Percentiles rank a stretch among this genome's conserved stretches.
These are phyloP conservation scores for Phoenix roebelenii DNA, from an alignment of 176 grass and related monocot genomes.

Conservation along the genomic window DNA sequence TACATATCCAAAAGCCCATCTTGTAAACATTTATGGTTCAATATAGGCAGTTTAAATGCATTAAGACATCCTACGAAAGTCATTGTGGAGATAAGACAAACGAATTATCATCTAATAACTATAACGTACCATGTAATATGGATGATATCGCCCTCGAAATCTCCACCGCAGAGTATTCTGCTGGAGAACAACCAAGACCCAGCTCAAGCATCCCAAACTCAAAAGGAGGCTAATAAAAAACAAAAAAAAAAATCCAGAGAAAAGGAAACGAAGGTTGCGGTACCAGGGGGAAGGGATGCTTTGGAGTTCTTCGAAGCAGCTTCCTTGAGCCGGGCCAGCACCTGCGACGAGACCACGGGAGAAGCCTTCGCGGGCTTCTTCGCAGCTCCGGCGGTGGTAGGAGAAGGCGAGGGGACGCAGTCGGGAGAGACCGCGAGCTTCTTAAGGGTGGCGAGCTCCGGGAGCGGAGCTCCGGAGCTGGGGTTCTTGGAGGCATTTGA, in stretches of 20 bases:
- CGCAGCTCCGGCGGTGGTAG: neutral
- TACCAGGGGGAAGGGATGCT: neutral
- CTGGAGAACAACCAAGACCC: neutral
- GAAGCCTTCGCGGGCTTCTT: neutral
- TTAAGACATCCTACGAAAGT: no score
- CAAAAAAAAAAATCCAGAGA: neutral
- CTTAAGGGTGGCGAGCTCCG: neutral
- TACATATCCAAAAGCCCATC: no score
- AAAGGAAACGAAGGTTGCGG: neutral
- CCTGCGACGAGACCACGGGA: neutral
- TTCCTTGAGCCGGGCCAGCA: slow-evolving; percentile 11
- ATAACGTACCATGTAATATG: slow-evolving; percentile 8
- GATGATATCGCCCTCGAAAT: slow-evolving; percentile 5
- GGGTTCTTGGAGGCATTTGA: neutral
- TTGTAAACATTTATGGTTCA: no score
- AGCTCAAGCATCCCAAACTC: no score
- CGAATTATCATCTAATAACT: neutral
- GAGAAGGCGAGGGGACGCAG: neutral
- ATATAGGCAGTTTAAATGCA: no score
- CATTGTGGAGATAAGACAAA: neutral
- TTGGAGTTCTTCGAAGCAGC: slow-evolving; percentile 3
- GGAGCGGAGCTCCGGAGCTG: neutral
- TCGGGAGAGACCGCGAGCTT: neutral
- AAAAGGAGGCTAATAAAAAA: neutral
- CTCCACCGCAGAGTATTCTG: neutral